Base-by-base conservation (phyloP, 1,284 basidiomycete species). In the Cryptococcus wingfieldii region DNA sequence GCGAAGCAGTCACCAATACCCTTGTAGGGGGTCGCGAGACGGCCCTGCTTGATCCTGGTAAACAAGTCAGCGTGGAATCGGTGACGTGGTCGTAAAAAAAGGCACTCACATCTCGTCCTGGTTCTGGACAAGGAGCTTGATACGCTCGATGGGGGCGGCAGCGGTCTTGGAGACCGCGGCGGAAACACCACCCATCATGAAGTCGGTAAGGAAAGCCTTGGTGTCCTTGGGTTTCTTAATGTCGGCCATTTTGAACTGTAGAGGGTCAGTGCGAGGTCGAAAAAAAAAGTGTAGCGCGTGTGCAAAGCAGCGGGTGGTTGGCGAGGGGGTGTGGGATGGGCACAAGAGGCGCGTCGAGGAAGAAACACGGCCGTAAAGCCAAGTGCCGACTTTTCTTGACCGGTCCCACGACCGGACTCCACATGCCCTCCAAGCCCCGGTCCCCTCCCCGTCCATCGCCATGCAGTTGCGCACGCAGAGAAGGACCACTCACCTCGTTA, bases 71-170 rank as follows among this genome's bases (percentile, higher is more conserved):
- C 31, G 51, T 56, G 56, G 19, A 77, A 18, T 16, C 39, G 43
- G 12, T 43, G 42, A 31, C 8, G 13, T 4, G 38, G 10, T 4
- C 19, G 7, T n/a, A 19, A 39, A 39, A n/a, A n/a, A 13, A 14
- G 38, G 12, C 2, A 68, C 75, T 68, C 61, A 76, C 77, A 77
- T 76, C 67, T 77, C 77, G 68, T 79, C 83, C 77, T 97, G 93
- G 83, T 97, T 97, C 81, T 97, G 93, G 68, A 97, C 89, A 77
- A 97, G 82, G 74, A 97, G 86, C 86, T 83, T 98, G 81, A 98
- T 94, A 78, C 94, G 92, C 86, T 98, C 94, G 75, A 98, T 97
- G 81, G 95, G 94, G 62, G 94, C 94, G 71, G 94, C 94, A 68
- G 88, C 89, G 63, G 94, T 97, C 85, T 98, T 98, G 58, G 94